Evolutionary conservation across 2,329 filamentous ascomycete genomes (phyloP).

Genomic region (Scedosporium dehoogii): DNA sequence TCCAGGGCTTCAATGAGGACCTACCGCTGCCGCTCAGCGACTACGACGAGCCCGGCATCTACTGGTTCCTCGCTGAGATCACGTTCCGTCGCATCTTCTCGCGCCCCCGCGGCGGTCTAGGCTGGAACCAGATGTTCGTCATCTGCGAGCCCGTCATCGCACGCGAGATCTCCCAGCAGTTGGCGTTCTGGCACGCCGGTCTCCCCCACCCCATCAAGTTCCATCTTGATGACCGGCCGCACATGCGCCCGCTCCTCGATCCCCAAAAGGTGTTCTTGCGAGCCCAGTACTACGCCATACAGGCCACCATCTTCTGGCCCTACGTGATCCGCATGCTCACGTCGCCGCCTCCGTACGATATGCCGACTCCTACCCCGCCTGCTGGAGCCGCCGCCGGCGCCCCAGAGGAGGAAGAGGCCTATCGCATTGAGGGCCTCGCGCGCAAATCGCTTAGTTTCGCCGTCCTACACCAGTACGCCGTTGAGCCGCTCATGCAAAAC

Average conservation of each 20-base stretch:
- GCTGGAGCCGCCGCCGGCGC: neutral
- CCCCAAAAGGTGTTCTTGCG: constrained; percentile 11
- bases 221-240: constrained; percentile 1
- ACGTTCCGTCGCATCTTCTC: constrained; percentile 13
- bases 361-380: neutral
- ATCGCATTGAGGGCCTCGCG: constrained; percentile 1
- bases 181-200: constrained; percentile 11
- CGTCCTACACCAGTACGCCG: constrained; percentile 11
- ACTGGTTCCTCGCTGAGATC: constrained; percentile 15
- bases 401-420: neutral
- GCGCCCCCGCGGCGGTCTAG: constrained; percentile 9
- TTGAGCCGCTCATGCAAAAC: constrained; percentile 10
- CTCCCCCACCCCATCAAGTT: constrained; percentile 10
- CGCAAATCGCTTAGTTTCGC: constrained; percentile 7
- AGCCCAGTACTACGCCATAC: constrained; percentile 13
- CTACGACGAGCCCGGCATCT: constrained; percentile 13
- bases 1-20: constrained; percentile 11
- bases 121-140: constrained; percentile 11
- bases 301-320: constrained; percentile 12
- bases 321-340: constrained; percentile 11
- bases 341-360: neutral
- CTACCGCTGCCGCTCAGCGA: constrained; percentile 12
- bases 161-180: constrained; percentile 11
- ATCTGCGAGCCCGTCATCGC: constrained; percentile 12
- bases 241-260: constrained; percentile 8